phyloP scores from a whole-genome alignment of 2,329 filamentous ascomycete species.

The Diplodia intermedia region DNA sequence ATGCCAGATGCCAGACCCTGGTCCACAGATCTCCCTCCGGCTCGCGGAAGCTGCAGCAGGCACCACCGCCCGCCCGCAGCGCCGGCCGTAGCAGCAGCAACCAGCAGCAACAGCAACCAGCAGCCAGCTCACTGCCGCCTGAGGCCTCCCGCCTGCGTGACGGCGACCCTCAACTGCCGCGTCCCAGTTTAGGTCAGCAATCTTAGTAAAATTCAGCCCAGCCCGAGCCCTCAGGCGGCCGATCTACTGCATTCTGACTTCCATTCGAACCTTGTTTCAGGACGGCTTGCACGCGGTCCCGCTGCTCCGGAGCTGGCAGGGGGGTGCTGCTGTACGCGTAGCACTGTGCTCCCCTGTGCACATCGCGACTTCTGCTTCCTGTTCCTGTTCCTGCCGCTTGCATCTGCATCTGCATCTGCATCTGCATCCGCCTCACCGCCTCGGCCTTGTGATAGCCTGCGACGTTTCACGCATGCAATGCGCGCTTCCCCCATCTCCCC shows the following conservation, averaged over 20 bases:
- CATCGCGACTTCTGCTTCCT: slow-evolving; percentile 14
- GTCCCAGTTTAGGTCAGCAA: not conserved
- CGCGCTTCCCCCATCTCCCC: not conserved
- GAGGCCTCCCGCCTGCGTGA: slow-evolving; percentile 9
- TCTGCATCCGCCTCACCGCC: slow-evolving; percentile 16
- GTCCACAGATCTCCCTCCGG: slow-evolving; percentile 19
- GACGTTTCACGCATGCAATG: not conserved
- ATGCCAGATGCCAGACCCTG: slow-evolving; percentile 22
- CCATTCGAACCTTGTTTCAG: slow-evolving; percentile 19
- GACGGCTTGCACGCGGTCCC: not conserved
- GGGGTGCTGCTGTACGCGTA: slow-evolving; percentile 23
- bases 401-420: slow-evolving; percentile 15
- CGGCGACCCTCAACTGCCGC: slow-evolving; percentile 8
- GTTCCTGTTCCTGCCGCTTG: slow-evolving; percentile 12
- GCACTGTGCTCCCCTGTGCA: slow-evolving; percentile 15
- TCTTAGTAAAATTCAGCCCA: not conserved
- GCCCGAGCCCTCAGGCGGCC: not conserved
- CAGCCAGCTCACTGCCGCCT: slow-evolving; percentile 10
- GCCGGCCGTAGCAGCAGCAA: not conserved
- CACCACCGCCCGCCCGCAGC: slow-evolving; percentile 1
- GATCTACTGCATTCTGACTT: not conserved
- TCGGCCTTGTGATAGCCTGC: not conserved
- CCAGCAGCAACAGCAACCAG: no score
- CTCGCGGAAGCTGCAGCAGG: slow-evolving; percentile 23
- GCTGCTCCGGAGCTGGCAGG: not conserved